phyloP scores from a whole-genome alignment of 768 basidiomycete genomes.

The Suillus luteus region DNA sequence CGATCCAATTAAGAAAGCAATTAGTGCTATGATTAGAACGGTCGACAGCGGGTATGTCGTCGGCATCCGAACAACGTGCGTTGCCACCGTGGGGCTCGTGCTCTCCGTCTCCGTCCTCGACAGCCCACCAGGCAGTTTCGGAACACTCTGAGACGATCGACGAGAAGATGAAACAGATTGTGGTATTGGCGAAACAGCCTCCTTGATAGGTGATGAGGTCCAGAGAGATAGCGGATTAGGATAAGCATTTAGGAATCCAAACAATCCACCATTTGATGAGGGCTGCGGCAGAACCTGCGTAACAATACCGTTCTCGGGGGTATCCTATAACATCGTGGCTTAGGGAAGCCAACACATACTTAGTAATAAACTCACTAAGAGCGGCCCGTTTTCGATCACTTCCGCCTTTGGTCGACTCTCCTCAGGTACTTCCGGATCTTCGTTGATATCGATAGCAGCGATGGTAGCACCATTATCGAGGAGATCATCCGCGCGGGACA shows the following conservation, averaged over 20 bases:
- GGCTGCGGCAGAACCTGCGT: slow-evolving; percentile 23
- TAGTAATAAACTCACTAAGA: slow-evolving; percentile 24
- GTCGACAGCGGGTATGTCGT: slow-evolving; percentile 48
- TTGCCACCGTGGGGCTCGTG: background rate
- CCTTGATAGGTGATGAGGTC: slow-evolving; percentile 34
- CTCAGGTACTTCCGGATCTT: slow-evolving; percentile 21
- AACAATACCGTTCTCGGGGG: slow-evolving; percentile 27
- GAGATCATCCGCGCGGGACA: slow-evolving; percentile 62
- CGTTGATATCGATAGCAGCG: slow-evolving; percentile 16
- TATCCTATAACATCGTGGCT: slow-evolving; percentile 22
- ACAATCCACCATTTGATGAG: slow-evolving; percentile 43
- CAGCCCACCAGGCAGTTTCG: slow-evolving; percentile 41
- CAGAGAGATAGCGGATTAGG: slow-evolving; percentile 60
- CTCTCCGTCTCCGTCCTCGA: slow-evolving; percentile 19
- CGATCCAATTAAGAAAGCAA: slow-evolving; percentile 91
- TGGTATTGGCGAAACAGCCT: slow-evolving; percentile 20
- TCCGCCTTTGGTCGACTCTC: slow-evolving; percentile 24
- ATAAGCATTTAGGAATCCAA: slow-evolving; percentile 64
- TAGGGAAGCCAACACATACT: background rate
- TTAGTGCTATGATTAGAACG: slow-evolving; percentile 75
- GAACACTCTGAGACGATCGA: slow-evolving; percentile 25
- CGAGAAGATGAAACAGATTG: slow-evolving; percentile 25
- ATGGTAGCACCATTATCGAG: slow-evolving; percentile 43
- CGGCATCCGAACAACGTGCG: slow-evolving; percentile 11
- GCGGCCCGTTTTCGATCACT: slow-evolving; percentile 19